A percentile compares a stretch with the other conserved stretches of the same genome.
Evolutionary conservation across 2,329 filamentous ascomycete species (phyloP).

Genomic region (Apiospora aurea): DNA sequence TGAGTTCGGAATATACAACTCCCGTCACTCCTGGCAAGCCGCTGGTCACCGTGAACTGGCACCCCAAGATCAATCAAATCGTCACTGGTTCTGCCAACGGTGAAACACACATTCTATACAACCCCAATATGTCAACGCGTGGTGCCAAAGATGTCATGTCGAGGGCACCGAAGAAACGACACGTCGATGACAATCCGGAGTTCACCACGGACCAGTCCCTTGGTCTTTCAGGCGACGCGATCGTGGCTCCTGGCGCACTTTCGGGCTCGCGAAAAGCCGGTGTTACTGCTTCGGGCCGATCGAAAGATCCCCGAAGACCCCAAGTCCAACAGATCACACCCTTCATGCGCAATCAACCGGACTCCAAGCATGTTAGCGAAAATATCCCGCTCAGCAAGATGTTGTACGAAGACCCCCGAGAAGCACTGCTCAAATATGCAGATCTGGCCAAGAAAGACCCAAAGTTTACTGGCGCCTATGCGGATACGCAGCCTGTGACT

Average conservation of each 20-base stretch:
- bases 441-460: conserved; percentile 92
- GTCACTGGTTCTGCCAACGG: conserved; percentile 91
- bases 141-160: conserved; percentile 92
- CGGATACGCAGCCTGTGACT: conserved; percentile 87
- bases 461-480: conserved; percentile 93
- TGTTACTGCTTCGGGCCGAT: conserved; percentile 78
- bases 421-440: conserved; percentile 93
- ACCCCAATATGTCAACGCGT: conserved; percentile 78
- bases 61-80: conserved; percentile 94
- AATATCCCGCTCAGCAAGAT: conserved; percentile 90
- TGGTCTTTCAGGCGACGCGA: conserved; percentile 83
- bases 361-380: conserved; percentile 86
- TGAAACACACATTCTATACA: conserved; percentile 90
- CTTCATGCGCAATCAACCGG: conserved; percentile 88
- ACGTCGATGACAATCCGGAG: conserved; percentile 91
- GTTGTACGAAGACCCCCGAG: conserved; percentile 94
- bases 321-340: conserved; percentile 85
- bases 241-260: conserved; percentile 73
- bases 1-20: conserved; percentile 84
- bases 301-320: conserved; percentile 82
- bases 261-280: conserved; percentile 67
- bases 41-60: conserved; percentile 88
- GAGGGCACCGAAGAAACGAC: conserved; percentile 90
- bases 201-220: conserved; percentile 84
- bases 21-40: conserved; percentile 86